Base-by-base conservation (phyloP, 148 eudicot species). In the Rhododendron ferrugineum region DNA sequence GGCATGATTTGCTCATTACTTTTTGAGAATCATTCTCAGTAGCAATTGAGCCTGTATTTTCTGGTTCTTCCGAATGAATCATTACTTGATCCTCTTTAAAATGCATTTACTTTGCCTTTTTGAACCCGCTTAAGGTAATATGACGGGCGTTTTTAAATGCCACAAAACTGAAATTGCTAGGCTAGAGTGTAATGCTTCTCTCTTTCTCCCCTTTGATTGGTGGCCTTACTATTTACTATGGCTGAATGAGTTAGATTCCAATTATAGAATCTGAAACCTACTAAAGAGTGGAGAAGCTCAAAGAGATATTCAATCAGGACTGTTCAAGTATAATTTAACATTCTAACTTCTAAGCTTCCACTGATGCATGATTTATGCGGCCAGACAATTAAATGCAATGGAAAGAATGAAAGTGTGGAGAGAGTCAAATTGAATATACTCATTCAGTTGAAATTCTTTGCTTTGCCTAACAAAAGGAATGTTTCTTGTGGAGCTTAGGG, bases 61-160 rank as follows among this genome's bases (percentile, higher is more conserved):
- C 56, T 82, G 76, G 58, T 82, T 82, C 20, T 60, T 60, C 26
- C 11, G 50, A 23, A 82, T 82, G 76, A 34, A 64, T 66, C 26
- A 42, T 44, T 62, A 37, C 66, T 20, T 6, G 42, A n/a, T 62
- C 6, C 75, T 82, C 13, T 60, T 20, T 23, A 42, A 54, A n/a
- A 42, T 60, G 66, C 20, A 64, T 62, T 60, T 28, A 14, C 30
- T 70, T 83, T 83, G 20, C 42, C 73, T 66, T 66, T 64, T 68
- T 10, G 26, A 66, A 40, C 84, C 66, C 46, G 77, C 54, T 36
- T 30, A 3, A 36, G 14, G 32, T 62, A 18, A 60, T 81, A 62
- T 42, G 13, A 13, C 15, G 5, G 46, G 84, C 46, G 2, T 44
- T n/a, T 11, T 64, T 37, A 8, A 36, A 64, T 50, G 26, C n/a